phyloP scores from a whole-genome alignment of 352 stramenopile genomes.

The Globisporangium recalcitrans region DNA sequence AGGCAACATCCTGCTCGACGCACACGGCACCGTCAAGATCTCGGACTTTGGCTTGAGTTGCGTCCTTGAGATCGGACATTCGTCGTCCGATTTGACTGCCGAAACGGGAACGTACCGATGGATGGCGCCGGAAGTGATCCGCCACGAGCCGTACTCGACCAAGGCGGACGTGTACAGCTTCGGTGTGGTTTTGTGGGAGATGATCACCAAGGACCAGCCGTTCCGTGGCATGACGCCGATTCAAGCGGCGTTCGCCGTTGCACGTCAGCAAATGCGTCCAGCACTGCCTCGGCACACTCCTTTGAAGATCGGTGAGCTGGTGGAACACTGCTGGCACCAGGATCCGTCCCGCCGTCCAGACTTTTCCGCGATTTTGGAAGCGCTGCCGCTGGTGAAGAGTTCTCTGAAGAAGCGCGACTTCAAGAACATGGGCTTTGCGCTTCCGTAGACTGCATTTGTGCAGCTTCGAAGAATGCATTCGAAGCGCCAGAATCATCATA shows the following conservation, averaged over 20 bases:
- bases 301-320: slow-evolving; percentile 73
- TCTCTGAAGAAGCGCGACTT: slow-evolving; percentile 85
- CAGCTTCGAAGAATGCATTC: slow-evolving; percentile 4
- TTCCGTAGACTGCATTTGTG: slow-evolving; percentile 23
- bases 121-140: slow-evolving; percentile 94
- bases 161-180: slow-evolving; percentile 96
- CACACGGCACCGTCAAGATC: slow-evolving; percentile 80
- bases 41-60: slow-evolving; percentile 87
- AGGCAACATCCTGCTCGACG: slow-evolving; percentile 90
- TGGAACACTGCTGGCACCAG: slow-evolving; percentile 84
- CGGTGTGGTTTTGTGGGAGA: slow-evolving; percentile 84
- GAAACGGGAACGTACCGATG: slow-evolving; percentile 91
- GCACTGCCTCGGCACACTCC: slow-evolving; percentile 79
- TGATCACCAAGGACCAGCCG: slow-evolving; percentile 80
- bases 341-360: slow-evolving; percentile 66
- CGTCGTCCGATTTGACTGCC: slow-evolving; percentile 72
- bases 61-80: slow-evolving; percentile 67
- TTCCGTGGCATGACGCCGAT: slow-evolving; percentile 82
- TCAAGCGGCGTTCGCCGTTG: slow-evolving; percentile 83
- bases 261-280: slow-evolving; percentile 78
- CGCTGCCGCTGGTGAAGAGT: slow-evolving; percentile 68
- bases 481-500: slow-evolving; percentile 8
- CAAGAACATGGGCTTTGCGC: slow-evolving; percentile 73
- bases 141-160: slow-evolving; percentile 91
- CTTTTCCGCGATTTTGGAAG: slow-evolving; percentile 73